Base-by-base conservation (phyloP, 2,329 filamentous ascomycete species). In the Bipolaris cookei region DNA sequence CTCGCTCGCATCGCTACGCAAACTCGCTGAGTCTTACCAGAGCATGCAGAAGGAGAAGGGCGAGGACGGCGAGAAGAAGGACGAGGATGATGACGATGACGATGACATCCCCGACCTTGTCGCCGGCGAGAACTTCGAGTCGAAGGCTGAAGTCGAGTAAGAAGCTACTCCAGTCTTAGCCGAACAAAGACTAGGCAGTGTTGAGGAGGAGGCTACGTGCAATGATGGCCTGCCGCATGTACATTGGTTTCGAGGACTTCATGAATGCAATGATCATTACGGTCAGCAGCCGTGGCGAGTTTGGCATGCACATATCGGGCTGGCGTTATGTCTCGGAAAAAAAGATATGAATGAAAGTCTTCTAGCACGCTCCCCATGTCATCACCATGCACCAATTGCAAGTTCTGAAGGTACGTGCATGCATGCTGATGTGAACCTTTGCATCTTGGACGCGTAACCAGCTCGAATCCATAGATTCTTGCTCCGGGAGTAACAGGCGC, bases 1-100 rank as follows among this genome's bases (percentile, higher is more conserved):
- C 85, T 97, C 92, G 65, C 90, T 99, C 59, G 95, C 95, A 61
- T 97, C 92, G 64, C 91, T 99, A 76, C 91, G 95, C 81, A 98
- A 98, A 86, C 88, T 99, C 65, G 95, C 95, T 73, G 95, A 99
- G 87, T 96, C 90, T 87, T 99, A 99, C 87, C 95, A 99, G 88
- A 95, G 88, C 84, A 88, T 98, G 88, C 94, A 97, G 84, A 97
- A 97, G 89, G 89, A 88, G 77, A 90, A 91, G 80, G 91, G 84
- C 58, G 87, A 90, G 76, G 88, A 84, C 52, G 89, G 88, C 67
- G 90, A 88, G 74, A 88, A 90, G 80, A 87, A 89, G 72, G 87
- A 88, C 21, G 79, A 80, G 55, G 83, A 83, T 54, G 80, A 80
- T 51, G 83, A 84, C 58, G 84, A 86, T 59, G 86, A 89, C 56